Evolutionary conservation across 257 asterid species (phyloP).

Genomic region (Nicotiana paniculata): DNA sequence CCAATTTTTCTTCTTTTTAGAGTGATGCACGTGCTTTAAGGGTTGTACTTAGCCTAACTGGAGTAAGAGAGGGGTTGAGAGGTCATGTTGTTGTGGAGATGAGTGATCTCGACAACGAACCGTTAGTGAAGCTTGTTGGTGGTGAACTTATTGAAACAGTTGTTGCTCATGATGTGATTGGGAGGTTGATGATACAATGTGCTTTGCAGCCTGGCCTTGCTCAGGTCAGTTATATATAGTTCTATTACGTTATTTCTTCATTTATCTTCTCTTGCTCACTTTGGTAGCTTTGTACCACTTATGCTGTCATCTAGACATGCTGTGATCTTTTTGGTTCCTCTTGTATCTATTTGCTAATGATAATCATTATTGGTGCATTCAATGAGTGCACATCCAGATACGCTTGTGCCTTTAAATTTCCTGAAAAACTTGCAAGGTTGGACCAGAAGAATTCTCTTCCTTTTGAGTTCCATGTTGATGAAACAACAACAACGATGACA

Average conservation of each 20-base stretch:
- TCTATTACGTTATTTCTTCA: background rate
- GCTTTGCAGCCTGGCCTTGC: constrained; percentile 99
- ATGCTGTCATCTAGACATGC: background rate
- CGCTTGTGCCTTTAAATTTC: background rate
- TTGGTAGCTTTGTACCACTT: background rate
- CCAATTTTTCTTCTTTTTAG: constrained; percentile 33
- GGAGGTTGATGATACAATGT: constrained; percentile 95
- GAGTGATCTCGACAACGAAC: constrained; percentile 99
- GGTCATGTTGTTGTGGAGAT: constrained; percentile 97
- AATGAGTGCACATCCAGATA: background rate
- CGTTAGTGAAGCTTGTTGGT: constrained; percentile 97
- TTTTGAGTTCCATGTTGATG: background rate
- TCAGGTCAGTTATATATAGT: constrained; percentile 50
- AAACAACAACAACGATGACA: background rate
- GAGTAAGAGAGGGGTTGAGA: constrained; percentile 84
- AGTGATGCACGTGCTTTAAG: constrained; percentile 97
- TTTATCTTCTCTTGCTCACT: background rate
- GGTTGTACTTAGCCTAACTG: constrained; percentile 95
- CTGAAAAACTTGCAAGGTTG: background rate
- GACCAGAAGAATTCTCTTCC: background rate
- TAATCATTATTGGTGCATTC: background rate
- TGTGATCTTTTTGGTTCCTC: background rate
- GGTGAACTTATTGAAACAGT: constrained; percentile 95
- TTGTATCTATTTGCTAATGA: background rate
- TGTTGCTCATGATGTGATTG: constrained; percentile 98